phyloP scores from a whole-genome alignment of 331 rosid genomes.

The Quercus tomentella region DNA sequence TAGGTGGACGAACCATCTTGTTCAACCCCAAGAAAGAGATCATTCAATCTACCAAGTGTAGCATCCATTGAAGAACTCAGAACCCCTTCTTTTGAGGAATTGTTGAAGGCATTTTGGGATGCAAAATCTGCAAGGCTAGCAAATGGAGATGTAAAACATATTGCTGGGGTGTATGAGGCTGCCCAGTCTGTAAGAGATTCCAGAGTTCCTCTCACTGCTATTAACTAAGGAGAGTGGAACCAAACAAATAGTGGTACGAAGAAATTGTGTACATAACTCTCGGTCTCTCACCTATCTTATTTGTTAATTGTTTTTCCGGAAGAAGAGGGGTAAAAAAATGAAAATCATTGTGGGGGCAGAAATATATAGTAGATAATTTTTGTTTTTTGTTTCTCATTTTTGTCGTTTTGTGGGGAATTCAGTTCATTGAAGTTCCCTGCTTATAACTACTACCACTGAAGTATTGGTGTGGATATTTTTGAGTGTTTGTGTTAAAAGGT shows the following conservation, averaged over 20 bases:
- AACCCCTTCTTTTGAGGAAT: slow-evolving; percentile 93
- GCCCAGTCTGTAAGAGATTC: slow-evolving; percentile 88
- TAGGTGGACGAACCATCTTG: slow-evolving; percentile 98
- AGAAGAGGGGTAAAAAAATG: neutral
- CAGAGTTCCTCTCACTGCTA: slow-evolving; percentile 95
- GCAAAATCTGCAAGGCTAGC: slow-evolving; percentile 61
- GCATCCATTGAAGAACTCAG: slow-evolving; percentile 84
- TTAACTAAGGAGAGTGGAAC: slow-evolving; percentile 59
- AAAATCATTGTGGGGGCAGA: slow-evolving; percentile 21
- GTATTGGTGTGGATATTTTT: neutral
- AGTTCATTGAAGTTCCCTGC: slow-evolving; percentile 29
- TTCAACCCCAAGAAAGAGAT: slow-evolving; percentile 88
- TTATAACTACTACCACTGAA: neutral
- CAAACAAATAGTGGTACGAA: neutral
- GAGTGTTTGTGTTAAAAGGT: neutral
- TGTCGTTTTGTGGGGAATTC: slow-evolving; percentile 8
- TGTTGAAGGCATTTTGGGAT: slow-evolving; percentile 85
- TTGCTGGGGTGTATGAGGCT: slow-evolving; percentile 64
- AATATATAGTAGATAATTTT: neutral
- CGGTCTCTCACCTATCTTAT: slow-evolving; percentile 32
- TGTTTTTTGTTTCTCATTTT: neutral
- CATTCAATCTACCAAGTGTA: slow-evolving; percentile 79
- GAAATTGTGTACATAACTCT: slow-evolving; percentile 47
- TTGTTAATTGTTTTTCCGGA: slow-evolving; percentile 41
- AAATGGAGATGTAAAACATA: slow-evolving; percentile 82